phyloP scores from a whole-genome alignment of 805 yeast species.

The Lipomyces mesembrius region DNA sequence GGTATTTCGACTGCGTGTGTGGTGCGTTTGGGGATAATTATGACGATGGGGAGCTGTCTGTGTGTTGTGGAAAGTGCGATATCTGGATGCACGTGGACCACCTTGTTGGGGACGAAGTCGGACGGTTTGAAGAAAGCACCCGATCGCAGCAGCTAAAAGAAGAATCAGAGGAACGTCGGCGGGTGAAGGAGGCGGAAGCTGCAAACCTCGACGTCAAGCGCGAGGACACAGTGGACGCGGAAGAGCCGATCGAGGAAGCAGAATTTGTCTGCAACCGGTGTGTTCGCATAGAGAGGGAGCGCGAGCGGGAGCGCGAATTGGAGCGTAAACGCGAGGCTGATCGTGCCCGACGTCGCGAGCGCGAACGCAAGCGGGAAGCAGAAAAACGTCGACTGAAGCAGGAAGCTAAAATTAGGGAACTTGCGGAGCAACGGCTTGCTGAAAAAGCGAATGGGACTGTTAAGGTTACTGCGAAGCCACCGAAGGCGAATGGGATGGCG shows the following conservation, averaged over 20 bases:
- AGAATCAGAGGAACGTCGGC: constrained; percentile 13
- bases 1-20: constrained; percentile 51
- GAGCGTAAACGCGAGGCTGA: constrained; percentile 32
- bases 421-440: not conserved
- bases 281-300: constrained; percentile 27
- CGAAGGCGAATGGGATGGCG: not conserved
- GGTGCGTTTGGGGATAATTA: constrained; percentile 48
- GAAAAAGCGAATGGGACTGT: not conserved
- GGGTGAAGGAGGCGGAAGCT: constrained; percentile 8
- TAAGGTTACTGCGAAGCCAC: not conserved
- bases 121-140: constrained; percentile 25
- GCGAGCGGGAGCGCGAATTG: constrained; percentile 17
- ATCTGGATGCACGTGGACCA: constrained; percentile 51
- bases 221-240: constrained; percentile 12
- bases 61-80: constrained; percentile 48
- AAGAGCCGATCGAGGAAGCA: constrained; percentile 21
- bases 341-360: constrained; percentile 31
- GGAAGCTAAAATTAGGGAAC: constrained; percentile 16
- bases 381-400: constrained; percentile 18
- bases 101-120: constrained; percentile 39
- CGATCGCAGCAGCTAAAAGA: constrained; percentile 23
- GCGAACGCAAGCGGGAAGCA: constrained; percentile 31
- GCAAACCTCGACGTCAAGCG: constrained; percentile 6
- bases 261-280: constrained; percentile 34
- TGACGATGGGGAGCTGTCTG: constrained; percentile 49